phyloP scores from a whole-genome alignment of 371 early-diverging fungal species.

The Mucor mucedo region DNA sequence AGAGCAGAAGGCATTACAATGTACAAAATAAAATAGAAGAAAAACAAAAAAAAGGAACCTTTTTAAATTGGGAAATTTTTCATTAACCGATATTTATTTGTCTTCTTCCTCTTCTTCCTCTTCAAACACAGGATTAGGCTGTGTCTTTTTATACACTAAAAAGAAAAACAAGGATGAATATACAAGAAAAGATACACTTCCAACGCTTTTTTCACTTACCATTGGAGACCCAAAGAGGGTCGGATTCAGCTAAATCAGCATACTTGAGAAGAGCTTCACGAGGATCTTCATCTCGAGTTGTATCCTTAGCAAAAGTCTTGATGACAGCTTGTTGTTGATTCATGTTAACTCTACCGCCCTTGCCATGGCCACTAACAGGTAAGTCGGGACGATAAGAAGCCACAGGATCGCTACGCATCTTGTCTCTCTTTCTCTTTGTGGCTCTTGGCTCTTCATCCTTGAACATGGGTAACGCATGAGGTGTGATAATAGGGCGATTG shows the following conservation, averaged over 20 bases:
- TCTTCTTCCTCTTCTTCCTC: conserved; percentile 71
- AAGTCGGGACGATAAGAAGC: conserved; percentile 76
- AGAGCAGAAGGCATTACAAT: conserved; percentile 1
- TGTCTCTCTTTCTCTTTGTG: conserved; percentile 78
- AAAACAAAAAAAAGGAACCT: background rate
- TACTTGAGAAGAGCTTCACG: conserved; percentile 92
- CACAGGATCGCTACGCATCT: conserved; percentile 76
- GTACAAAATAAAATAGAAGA: conserved; percentile 3
- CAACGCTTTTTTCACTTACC: conserved; percentile 35
- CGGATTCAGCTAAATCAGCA: conserved; percentile 81
- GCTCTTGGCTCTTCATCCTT: conserved; percentile 70
- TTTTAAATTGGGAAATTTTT: background rate
- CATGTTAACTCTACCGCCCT: conserved; percentile 84
- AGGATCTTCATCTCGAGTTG: conserved; percentile 91
- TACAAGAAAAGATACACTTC: background rate
- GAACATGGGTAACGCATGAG: conserved; percentile 89
- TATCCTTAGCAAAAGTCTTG: conserved; percentile 84
- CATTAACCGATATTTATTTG: conserved; percentile 25
- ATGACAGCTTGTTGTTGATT: conserved; percentile 86
- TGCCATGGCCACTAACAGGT: conserved; percentile 84
- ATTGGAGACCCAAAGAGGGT: conserved; percentile 87
- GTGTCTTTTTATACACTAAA: conserved; percentile 82
- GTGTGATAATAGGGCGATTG: conserved; percentile 81
- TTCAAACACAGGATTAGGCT: conserved; percentile 82
- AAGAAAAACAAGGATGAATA: background rate